Percentiles rank a stretch among this genome's conserved stretches.
phyloP scores from a whole-genome alignment of 495 filamentous ascomycete species.

The Neurospora sp. region DNA sequence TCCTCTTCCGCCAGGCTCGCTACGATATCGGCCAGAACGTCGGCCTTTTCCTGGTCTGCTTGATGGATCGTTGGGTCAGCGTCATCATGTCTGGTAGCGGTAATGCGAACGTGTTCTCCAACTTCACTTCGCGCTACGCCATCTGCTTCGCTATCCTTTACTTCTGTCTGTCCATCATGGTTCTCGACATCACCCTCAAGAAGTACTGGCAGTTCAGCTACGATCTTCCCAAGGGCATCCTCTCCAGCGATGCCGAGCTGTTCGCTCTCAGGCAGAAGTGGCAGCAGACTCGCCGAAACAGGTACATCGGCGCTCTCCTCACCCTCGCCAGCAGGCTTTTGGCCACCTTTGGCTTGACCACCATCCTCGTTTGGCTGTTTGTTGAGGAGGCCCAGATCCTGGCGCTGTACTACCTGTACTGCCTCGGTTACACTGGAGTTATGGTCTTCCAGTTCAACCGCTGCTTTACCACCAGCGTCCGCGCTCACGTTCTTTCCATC shows the following conservation, averaged over 20 bases:
- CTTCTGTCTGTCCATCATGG: slow-evolving; percentile 18
- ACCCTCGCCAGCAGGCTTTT: slow-evolving; percentile 5
- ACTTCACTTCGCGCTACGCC: slow-evolving; percentile 16
- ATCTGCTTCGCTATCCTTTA: slow-evolving; percentile 23
- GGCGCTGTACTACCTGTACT: slow-evolving; percentile 15
- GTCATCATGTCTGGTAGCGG: slow-evolving; percentile 13
- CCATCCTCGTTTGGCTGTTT: slow-evolving; percentile 15
- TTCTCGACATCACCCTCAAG: slow-evolving; percentile 12
- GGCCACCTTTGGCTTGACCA: slow-evolving; percentile 11
- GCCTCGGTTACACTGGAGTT: slow-evolving; percentile 15
- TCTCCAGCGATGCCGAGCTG: slow-evolving; percentile 6
- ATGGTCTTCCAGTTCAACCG: slow-evolving; percentile 25
- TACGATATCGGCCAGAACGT: slow-evolving; percentile 20
- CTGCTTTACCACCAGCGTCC: slow-evolving; percentile 18
- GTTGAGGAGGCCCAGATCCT: slow-evolving; percentile 6
- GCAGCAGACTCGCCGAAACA: slow-evolving; percentile 8
- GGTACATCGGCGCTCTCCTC: slow-evolving; percentile 6
- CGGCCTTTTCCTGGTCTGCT: slow-evolving; percentile 19
- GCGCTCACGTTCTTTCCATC: slow-evolving; percentile 13
- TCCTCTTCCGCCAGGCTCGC: slow-evolving; percentile 18
- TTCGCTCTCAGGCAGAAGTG: slow-evolving; percentile 1
- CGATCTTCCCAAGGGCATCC: slow-evolving; percentile 12
- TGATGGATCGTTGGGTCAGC: slow-evolving; percentile 24
- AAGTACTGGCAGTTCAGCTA: slow-evolving; percentile 14
- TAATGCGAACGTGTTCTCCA: slow-evolving; percentile 7